Conservation (phyloP, 352 stramenopile species). For the Chrysophaeum taylorii region DNA sequence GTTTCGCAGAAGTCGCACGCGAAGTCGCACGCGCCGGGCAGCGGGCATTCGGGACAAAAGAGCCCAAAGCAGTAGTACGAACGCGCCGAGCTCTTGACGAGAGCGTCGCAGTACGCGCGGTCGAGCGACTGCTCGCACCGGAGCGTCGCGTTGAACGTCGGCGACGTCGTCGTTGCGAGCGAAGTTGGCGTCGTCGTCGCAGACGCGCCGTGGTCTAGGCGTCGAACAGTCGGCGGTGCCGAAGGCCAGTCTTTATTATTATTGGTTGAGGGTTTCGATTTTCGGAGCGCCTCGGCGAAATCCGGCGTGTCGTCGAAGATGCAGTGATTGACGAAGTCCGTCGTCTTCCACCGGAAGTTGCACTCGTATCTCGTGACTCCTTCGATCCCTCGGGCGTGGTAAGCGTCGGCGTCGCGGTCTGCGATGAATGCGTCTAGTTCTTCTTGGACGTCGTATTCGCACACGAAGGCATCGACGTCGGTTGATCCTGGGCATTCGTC, state of each 20-base stretch:
- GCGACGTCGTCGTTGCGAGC: background rate
- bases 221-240: background rate
- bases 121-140: background rate
- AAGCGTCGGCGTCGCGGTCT: conserved; percentile 39
- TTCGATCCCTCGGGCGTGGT: conserved; percentile 63
- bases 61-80: background rate
- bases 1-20: conserved; percentile 12
- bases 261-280: background rate
- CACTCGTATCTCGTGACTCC: conserved; percentile 66
- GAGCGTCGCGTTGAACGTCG: background rate
- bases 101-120: background rate
- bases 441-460: conserved; percentile 15
- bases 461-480: conserved; percentile 15
- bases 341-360: conserved; percentile 57
- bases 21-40: conserved; percentile 11
- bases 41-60: background rate
- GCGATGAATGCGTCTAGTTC: background rate
- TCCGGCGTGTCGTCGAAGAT: conserved; percentile 33
- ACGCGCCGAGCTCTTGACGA: background rate
- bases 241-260: too few relatives aligned
- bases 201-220: too few relatives aligned
- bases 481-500: background rate
- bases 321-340: conserved; percentile 59
- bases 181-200: background rate
- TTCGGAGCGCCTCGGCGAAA: background rate